A percentile compares a stretch with the other conserved stretches of the same genome.
These are phyloP conservation scores for Babesia ovata DNA, from an alignment of 169 alveolate species.

Conservation along the genomic window DNA sequence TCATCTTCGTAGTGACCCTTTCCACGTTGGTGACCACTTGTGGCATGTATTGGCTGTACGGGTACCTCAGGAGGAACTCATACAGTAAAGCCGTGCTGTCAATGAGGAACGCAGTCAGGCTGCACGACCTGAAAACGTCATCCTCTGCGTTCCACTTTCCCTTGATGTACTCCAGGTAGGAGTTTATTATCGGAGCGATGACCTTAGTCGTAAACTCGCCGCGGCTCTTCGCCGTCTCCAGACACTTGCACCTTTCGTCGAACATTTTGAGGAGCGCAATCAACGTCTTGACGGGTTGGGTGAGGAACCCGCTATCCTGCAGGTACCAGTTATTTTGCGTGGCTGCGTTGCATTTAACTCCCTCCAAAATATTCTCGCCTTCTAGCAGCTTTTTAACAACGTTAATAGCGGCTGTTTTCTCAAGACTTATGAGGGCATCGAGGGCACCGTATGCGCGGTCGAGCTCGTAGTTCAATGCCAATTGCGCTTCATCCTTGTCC, in stretches of 20 bases:
- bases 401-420: slow-evolving; percentile 12
- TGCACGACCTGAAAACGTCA: slow-evolving; percentile 46
- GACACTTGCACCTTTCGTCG: slow-evolving; percentile 54
- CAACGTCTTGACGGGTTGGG: slow-evolving; percentile 43
- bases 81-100: slow-evolving; percentile 45
- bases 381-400: slow-evolving; percentile 20
- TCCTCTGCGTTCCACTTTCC: slow-evolving; percentile 65
- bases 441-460: slow-evolving; percentile 41
- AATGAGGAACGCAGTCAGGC: slow-evolving; percentile 45
- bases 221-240: slow-evolving; percentile 29
- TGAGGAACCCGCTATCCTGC: slow-evolving; percentile 52
- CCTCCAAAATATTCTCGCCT: slow-evolving; percentile 37
- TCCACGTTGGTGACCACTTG: slow-evolving; percentile 27
- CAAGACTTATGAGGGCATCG: slow-evolving; percentile 55
- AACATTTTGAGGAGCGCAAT: slow-evolving; percentile 51
- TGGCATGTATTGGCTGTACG: slow-evolving; percentile 47
- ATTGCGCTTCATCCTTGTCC: background rate
- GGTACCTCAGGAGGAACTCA: slow-evolving; percentile 44
- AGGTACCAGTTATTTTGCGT: slow-evolving; percentile 34
- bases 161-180: slow-evolving; percentile 45
- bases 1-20: slow-evolving; percentile 37
- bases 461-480: slow-evolving; percentile 24
- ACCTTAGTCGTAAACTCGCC: slow-evolving; percentile 42
- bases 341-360: slow-evolving; percentile 4
- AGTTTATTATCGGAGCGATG: slow-evolving; percentile 42